Percentiles rank a stretch among this genome's conserved stretches.
Conservation (phyloP, 2,329 filamentous ascomycete species). For the Cladobotryum protrusum region DNA sequence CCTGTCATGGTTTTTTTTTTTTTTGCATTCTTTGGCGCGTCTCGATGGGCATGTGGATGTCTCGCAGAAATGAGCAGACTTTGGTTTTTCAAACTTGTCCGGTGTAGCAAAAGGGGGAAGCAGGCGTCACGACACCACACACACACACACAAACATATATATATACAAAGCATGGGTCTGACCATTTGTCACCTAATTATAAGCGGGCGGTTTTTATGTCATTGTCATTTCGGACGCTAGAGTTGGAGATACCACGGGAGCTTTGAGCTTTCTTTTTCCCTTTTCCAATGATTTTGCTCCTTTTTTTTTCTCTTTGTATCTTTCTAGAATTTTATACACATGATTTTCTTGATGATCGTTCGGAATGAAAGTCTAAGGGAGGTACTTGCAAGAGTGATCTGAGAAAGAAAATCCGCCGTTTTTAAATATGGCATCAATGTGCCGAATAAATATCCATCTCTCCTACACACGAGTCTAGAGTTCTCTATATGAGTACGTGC, state of each 20-base stretch:
- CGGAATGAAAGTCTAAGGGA: too few species aligned
- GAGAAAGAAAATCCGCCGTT: too few species aligned
- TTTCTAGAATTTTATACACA: neutral
- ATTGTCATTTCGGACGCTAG: conserved; percentile 13
- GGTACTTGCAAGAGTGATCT: too few species aligned
- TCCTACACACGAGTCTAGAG: too few species aligned
- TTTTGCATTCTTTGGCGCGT: neutral
- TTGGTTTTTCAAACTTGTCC: too few species aligned
- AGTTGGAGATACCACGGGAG: conserved; percentile 12
- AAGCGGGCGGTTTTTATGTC: neutral
- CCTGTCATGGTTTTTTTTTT: neutral
- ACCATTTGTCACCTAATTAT: too few species aligned
- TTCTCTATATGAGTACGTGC: too few species aligned
- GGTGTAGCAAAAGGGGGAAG: too few species aligned
- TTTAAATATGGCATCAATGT: too few species aligned
- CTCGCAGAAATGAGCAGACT: too few species aligned
- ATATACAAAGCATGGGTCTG: neutral
- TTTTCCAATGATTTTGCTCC: neutral
- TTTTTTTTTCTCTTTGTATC: neutral
- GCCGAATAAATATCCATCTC: too few species aligned
- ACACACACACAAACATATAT: conserved; percentile 3
- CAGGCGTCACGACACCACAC: neutral
- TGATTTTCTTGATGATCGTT: too few species aligned
- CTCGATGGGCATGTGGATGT: neutral
- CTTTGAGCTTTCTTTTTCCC: neutral